Conservation (phyloP, 73 alveolate genomes). For the Uronychia binucleata region DNA sequence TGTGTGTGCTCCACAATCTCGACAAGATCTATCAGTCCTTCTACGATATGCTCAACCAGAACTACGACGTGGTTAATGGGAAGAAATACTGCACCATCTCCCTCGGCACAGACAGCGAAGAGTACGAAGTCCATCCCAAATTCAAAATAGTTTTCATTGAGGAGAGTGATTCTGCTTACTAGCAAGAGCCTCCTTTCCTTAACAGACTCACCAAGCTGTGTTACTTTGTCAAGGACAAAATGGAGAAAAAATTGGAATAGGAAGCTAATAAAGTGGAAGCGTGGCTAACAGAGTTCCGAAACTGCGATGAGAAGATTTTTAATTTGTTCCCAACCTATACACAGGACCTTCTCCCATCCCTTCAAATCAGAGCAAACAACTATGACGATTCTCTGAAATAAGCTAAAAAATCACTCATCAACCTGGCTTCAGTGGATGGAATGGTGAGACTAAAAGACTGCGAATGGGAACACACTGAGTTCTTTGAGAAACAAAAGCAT, state of each 20-base stretch:
- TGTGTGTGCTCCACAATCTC: constrained; percentile 15
- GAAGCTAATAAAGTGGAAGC: not conserved
- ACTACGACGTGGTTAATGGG: constrained; percentile 15
- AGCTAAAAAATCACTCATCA: not conserved
- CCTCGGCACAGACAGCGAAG: constrained; percentile 45
- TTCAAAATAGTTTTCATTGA: constrained; percentile 32
- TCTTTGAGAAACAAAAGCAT: no score
- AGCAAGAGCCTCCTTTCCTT: constrained; percentile 51
- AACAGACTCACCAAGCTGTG: constrained; percentile 60
- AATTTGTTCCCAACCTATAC: not conserved
- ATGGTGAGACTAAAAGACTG: not conserved
- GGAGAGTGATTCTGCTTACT: not conserved
- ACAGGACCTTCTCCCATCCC: not conserved
- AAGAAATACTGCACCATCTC: constrained; percentile 46
- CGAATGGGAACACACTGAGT: no score
- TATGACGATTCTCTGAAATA: not conserved
- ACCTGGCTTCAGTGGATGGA: not conserved
- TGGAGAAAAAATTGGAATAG: not conserved
- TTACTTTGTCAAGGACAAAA: not conserved
- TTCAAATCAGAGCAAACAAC: not conserved
- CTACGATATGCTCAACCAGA: constrained; percentile 58
- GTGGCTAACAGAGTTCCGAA: not conserved
- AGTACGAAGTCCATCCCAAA: constrained; percentile 25
- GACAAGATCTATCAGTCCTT: constrained; percentile 39
- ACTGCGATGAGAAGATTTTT: not conserved